Evolutionary conservation across 192 early-diverging fungal species (phyloP).

Genomic region (Coemansia sp.): DNA sequence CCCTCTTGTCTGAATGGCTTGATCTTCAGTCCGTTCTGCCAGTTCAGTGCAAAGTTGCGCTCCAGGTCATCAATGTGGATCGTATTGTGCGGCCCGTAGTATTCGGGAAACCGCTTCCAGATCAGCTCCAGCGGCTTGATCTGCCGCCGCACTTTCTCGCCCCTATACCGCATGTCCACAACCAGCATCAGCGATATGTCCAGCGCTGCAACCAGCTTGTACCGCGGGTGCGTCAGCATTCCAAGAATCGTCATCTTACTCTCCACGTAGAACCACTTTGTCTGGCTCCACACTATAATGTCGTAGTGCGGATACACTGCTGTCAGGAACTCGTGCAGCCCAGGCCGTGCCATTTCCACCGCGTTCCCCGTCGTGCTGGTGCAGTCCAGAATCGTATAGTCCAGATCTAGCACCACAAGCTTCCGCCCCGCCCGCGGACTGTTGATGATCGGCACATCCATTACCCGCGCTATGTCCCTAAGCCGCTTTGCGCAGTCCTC

Average conservation of each 20-base stretch:
- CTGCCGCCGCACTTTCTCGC: conserved; percentile 59
- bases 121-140: conserved; percentile 74
- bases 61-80: conserved; percentile 73
- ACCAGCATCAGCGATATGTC: conserved; percentile 72
- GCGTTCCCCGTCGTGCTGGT: conserved; percentile 61
- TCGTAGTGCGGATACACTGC: conserved; percentile 69
- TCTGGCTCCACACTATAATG: conserved; percentile 79
- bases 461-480: not conserved
- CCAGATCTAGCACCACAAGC: conserved; percentile 74
- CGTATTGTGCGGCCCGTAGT: conserved; percentile 58
- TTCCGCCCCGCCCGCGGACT: conserved; percentile 56
- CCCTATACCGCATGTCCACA: conserved; percentile 57
- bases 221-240: conserved; percentile 61
- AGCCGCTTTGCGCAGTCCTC: conserved; percentile 13
- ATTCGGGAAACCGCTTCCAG: conserved; percentile 57
- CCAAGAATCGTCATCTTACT: conserved; percentile 75
- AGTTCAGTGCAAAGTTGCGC: conserved; percentile 77
- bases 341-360: conserved; percentile 62
- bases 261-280: conserved; percentile 68
- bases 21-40: conserved; percentile 67
- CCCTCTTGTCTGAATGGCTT: conserved; percentile 58
- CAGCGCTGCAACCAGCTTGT: conserved; percentile 69
- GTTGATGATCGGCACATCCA: conserved; percentile 33
- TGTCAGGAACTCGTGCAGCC: conserved; percentile 63
- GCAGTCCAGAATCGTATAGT: conserved; percentile 78